Conservation (phyloP, 176 grass and related monocot species). For the Zoysia japonica region DNA sequence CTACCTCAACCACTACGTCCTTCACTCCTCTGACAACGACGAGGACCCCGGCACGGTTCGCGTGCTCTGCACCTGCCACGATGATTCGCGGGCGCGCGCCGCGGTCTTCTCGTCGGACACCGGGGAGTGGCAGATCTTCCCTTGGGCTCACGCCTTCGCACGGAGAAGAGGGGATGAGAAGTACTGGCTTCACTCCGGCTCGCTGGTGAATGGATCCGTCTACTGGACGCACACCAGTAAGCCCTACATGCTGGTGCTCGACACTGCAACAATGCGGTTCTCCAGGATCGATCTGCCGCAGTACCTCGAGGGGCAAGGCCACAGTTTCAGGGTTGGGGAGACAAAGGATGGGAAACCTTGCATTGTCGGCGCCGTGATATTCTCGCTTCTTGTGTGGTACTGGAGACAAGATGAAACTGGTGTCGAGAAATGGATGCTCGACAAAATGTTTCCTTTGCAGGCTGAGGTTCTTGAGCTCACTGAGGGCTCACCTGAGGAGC, state of each 20-base stretch:
- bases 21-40: not conserved
- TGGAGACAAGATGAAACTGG: not conserved
- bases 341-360: constrained; percentile 21
- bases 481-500: not conserved
- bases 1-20: not conserved
- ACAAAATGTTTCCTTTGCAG: not conserved
- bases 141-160: not conserved
- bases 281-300: not conserved
- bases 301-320: not conserved
- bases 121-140: constrained; percentile 5
- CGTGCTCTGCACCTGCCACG: constrained; percentile 4
- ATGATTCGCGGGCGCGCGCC: not conserved
- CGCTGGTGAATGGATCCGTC: not conserved
- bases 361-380: not conserved
- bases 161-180: constrained; percentile 3
- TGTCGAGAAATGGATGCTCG: constrained; percentile 21
- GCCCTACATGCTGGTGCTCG: not conserved
- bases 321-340: constrained; percentile 2
- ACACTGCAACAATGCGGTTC: not conserved
- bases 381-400: not conserved
- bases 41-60: not conserved
- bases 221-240: not conserved
- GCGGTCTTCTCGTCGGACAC: not conserved
- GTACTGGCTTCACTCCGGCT: not conserved
- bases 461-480: not conserved